Evolutionary conservation across 208 protist genomes (phyloP).

Genomic region (Acanthamoeba healyi): DNA sequence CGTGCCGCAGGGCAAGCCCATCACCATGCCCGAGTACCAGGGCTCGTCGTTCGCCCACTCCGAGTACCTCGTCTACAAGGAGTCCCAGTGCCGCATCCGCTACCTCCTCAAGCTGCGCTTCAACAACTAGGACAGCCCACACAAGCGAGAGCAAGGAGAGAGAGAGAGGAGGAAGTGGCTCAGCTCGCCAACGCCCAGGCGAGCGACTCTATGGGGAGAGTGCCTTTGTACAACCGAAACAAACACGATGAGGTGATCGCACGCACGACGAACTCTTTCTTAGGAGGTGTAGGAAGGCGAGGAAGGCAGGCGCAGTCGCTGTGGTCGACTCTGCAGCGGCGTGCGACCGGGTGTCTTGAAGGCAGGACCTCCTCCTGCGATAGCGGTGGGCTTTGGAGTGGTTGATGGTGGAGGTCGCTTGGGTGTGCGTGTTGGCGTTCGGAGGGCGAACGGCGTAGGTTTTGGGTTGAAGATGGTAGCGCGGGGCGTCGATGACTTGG

Average conservation of each 20-base stretch:
- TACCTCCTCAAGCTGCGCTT: slow-evolving; percentile 80
- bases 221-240: no score
- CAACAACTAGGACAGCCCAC: slow-evolving; percentile 46
- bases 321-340: neutral
- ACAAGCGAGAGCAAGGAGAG: no score
- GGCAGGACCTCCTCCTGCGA: neutral
- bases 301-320: neutral
- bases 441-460: neutral
- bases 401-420: no score
- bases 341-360: neutral
- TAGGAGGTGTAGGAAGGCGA: neutral
- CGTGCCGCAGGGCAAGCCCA: slow-evolving; percentile 77
- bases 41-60: slow-evolving; percentile 74
- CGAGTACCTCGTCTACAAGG: slow-evolving; percentile 85
- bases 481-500: neutral
- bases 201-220: no score
- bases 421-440: slow-evolving; percentile 3
- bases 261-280: no score
- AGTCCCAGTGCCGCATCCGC: slow-evolving; percentile 79
- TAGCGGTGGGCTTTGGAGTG: neutral
- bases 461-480: slow-evolving; percentile 19
- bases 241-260: no score
- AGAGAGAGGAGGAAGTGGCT: no score
- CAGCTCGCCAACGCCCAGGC: no score
- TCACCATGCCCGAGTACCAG: slow-evolving; percentile 65